Evolutionary conservation across 139 green algal species (phyloP).

Genomic region (Chlorella vulgaris): DNA sequence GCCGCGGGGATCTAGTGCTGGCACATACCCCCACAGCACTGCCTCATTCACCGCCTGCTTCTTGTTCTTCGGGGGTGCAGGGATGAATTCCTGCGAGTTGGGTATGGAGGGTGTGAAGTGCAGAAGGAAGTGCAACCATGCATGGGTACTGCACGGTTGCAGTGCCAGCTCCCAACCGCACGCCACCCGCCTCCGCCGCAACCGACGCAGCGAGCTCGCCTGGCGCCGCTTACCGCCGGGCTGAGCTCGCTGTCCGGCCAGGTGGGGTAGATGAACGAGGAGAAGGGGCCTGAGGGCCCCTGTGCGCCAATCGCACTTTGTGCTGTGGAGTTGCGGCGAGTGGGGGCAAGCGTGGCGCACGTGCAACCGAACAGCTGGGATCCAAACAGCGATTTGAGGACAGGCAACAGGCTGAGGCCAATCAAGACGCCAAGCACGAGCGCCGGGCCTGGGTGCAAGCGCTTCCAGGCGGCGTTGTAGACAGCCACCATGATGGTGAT

Average conservation of each 20-base stretch:
- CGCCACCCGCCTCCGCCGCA: background rate
- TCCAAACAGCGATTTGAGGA: conserved; percentile 1
- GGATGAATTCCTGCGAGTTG: background rate
- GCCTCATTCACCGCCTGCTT: conserved; percentile 6
- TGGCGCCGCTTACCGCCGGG: background rate
- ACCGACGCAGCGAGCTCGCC: background rate
- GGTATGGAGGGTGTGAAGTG: no score
- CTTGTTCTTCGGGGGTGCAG: background rate
- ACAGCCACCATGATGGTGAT: background rate
- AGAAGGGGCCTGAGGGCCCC: conserved; percentile 6
- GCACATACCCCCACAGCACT: conserved; percentile 29
- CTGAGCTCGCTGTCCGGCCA: background rate
- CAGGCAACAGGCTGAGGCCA: background rate
- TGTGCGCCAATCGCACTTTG: background rate
- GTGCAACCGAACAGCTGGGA: background rate
- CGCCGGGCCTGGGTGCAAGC: background rate
- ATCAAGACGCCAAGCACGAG: background rate
- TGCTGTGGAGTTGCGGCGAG: background rate
- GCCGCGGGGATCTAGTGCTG: conserved; percentile 12
- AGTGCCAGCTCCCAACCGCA: background rate
- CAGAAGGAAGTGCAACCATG: background rate
- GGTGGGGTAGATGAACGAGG: conserved; percentile 31
- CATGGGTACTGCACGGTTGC: background rate
- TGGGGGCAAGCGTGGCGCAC: background rate
- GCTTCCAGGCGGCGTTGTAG: background rate